A percentile compares a stretch with the other conserved stretches of the same genome.
Evolutionary conservation across 139 green algal genomes (phyloP).

Genomic region (Dunaliella primolecta): DNA sequence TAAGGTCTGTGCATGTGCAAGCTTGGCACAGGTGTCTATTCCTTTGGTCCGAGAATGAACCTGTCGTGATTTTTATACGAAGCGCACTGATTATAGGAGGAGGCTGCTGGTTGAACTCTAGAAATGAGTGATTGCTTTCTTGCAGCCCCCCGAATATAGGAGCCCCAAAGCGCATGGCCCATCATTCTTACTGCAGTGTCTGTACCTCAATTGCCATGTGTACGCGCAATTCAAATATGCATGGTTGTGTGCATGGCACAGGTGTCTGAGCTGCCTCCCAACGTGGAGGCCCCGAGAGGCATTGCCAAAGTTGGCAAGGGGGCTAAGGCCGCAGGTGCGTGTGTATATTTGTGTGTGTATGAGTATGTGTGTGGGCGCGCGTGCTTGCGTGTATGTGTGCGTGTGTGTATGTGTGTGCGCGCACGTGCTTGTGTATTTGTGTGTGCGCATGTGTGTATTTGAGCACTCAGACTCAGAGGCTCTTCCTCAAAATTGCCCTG

Average conservation of each 20-base stretch:
- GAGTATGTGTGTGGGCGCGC: not conserved
- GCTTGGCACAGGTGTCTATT: too few relatives aligned
- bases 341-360: not conserved
- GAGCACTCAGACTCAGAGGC: not conserved
- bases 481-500: too few relatives aligned
- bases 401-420: not conserved
- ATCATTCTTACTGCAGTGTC: not conserved
- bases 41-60: too few relatives aligned
- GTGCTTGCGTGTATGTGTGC: not conserved
- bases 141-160: not conserved
- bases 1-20: too few relatives aligned
- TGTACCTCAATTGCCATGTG: too few relatives aligned
- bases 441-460: not conserved
- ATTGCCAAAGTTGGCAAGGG: not conserved
- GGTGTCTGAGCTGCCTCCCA: slow-evolving; percentile 22
- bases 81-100: too few relatives aligned
- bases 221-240: too few relatives aligned
- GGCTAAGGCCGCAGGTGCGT: not conserved
- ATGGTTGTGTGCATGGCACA: too few relatives aligned
- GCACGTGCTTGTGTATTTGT: not conserved
- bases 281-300: slow-evolving; percentile 11
- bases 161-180: too few relatives aligned
- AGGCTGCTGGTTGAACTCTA: not conserved
- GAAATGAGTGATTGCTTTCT: not conserved
- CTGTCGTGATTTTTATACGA: too few relatives aligned